Evolutionary conservation across 2,329 filamentous ascomycete genomes (phyloP), one percentile per base, ranked within the genome.

Genomic region (Colletotrichum eremochloae): DNA sequence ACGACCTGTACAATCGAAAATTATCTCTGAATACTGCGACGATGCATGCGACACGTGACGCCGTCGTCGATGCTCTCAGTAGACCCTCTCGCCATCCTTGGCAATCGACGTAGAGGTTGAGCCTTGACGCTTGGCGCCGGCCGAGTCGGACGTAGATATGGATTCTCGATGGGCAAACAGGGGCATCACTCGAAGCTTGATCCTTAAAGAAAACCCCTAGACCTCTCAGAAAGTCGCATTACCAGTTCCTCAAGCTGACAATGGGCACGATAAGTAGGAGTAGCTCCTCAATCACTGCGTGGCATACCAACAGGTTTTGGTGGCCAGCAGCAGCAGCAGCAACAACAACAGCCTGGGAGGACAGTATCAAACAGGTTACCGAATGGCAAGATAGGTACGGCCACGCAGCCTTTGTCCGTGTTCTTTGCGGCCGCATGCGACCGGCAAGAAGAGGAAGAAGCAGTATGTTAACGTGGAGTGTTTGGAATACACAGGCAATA

Each of bases 351-450:
- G 75, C 80, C 85, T 75, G 87, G 84, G 67, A 86, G 90, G 78
- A 83, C 84, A 74, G 86, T 87, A 53, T 86, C 89, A 66, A 88
- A 81, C 80, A 86, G 90, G 78, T 84, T 92, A 86, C 89, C 89
- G 70, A 91, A 90, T 76, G 89, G 89, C 67, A 92, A 92, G 81
- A 82, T 91, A 85, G 88, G 90, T 92, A 86, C 80, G 74, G 64
- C 52, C 24, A 29, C 64, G 24, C 38, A 65, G 60, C 40, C 56
- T 56, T 48, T 66, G 65, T 56, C 42, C 20, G 8, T 62, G 20
- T 68, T 33, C 33, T 40, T 38, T 57, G 20, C 18, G 36, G 55
- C 36, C 48, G 56, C 46, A 57, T 33, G 40, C 38, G 60, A 69
- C 72, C 69, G 64, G 71, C 65, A 63, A 55, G 57, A 48, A 24